Evolutionary conservation across 169 alveolate genomes (phyloP).

Genomic region (Babesia bigemina): DNA sequence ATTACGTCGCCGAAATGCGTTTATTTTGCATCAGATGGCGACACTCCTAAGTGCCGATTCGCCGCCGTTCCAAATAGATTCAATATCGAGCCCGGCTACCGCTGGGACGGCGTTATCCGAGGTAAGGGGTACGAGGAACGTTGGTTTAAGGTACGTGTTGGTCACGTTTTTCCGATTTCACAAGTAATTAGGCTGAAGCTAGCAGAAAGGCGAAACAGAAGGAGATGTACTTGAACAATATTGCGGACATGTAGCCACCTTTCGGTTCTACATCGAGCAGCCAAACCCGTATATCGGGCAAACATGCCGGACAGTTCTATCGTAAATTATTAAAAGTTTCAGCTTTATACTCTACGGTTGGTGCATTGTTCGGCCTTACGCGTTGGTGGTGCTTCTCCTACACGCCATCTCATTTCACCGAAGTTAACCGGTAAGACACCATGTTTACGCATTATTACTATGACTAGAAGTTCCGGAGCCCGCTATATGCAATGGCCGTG

Average conservation of each 20-base stretch:
- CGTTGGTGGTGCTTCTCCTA: neutral
- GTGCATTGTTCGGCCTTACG: too few species aligned
- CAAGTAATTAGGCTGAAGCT: constrained; percentile 27
- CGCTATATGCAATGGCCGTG: constrained; percentile 21
- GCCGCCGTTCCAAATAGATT: constrained; percentile 87
- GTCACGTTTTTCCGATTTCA: neutral
- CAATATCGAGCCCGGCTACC: constrained; percentile 90
- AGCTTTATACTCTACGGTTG: too few species aligned
- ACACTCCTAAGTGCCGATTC: constrained; percentile 85
- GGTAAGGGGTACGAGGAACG: constrained; percentile 92
- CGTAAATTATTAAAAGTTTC: too few species aligned
- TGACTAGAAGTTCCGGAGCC: neutral
- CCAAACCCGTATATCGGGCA: too few species aligned
- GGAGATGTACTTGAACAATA: constrained; percentile 38
- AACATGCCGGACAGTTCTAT: too few species aligned
- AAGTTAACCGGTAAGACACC: neutral
- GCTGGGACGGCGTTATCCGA: constrained; percentile 96
- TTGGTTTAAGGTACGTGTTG: constrained; percentile 55
- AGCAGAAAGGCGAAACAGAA: constrained; percentile 33
- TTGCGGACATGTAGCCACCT: constrained; percentile 49
- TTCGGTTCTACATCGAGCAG: too few species aligned
- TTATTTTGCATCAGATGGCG: neutral
- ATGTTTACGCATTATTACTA: constrained; percentile 1
- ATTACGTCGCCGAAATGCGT: neutral
- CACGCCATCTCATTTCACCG: neutral